Conservation (phyloP, 305 asterid species). For the Fraxinus angustifolia region DNA sequence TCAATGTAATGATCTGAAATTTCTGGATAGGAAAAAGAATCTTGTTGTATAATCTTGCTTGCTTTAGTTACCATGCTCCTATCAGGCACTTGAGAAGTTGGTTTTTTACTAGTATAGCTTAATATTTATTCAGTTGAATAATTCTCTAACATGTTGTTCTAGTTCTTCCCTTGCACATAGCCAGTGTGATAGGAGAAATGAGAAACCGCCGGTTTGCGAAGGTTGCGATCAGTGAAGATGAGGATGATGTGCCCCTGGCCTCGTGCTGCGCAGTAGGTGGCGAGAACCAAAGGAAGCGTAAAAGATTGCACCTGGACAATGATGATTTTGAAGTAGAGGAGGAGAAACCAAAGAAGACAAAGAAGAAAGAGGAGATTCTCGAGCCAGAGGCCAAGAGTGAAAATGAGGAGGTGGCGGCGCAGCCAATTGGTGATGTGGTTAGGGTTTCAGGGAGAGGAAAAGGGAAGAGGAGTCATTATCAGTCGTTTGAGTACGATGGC, state of each 20-base stretch:
- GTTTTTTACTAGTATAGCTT: neutral
- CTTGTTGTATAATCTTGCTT: neutral
- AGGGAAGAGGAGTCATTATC: slow-evolving; percentile 31
- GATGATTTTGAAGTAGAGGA: slow-evolving; percentile 15
- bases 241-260: slow-evolving; percentile 20
- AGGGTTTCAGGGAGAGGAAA: slow-evolving; percentile 47
- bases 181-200: slow-evolving; percentile 7
- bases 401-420: slow-evolving; percentile 30
- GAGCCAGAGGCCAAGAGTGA: slow-evolving; percentile 8
- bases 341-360: neutral
- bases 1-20: neutral
- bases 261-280: neutral
- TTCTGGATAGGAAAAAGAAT: neutral
- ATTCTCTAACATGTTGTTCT: neutral
- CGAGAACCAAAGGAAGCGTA: slow-evolving; percentile 22
- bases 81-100: neutral
- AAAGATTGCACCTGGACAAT: slow-evolving; percentile 20
- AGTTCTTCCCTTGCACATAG: neutral
- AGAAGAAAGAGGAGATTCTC: neutral
- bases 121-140: neutral
- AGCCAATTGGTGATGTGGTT: slow-evolving; percentile 39
- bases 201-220: slow-evolving; percentile 18
- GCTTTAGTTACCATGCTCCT: neutral
- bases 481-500: slow-evolving; percentile 38
- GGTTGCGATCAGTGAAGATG: slow-evolving; percentile 22